phyloP scores from a whole-genome alignment of 148 eudicot species.

The Silene latifolia region DNA sequence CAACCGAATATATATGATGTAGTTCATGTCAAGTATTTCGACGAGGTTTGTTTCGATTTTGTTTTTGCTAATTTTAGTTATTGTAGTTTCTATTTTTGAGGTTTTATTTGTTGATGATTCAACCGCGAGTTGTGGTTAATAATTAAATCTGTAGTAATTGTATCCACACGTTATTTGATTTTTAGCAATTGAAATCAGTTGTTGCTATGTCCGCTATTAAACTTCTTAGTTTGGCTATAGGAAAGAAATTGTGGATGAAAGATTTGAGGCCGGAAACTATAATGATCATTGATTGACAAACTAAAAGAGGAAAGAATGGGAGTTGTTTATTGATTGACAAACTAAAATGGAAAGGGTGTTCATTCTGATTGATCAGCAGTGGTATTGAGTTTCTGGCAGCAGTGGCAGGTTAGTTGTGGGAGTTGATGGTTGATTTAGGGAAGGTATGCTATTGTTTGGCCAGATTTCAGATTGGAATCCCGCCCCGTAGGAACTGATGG shows the following conservation, averaged over 20 bases:
- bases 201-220: no score
- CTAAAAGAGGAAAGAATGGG: not conserved
- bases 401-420: not conserved
- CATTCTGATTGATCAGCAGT: not conserved
- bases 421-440: not conserved
- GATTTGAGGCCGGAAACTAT: no score
- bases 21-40: conserved; percentile 90
- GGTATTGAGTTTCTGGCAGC: not conserved
- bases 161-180: not conserved
- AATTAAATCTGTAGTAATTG: not conserved
- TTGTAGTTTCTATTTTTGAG: conserved; percentile 2
- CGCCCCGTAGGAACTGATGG: not conserved
- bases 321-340: no score
- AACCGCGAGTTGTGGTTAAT: not conserved
- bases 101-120: not conserved
- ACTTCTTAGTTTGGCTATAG: no score
- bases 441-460: not conserved
- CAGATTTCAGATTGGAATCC: not conserved
- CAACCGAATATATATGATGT: conserved; percentile 93
- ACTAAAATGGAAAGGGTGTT: not conserved
- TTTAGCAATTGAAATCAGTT: no score
- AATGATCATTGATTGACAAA: no score
- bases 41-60: conserved; percentile 49
- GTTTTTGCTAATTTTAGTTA: not conserved
- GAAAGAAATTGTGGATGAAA: no score